Evolutionary conservation across 1,139 yeast species (phyloP).

Genomic region (Ogataea hybrid): DNA sequence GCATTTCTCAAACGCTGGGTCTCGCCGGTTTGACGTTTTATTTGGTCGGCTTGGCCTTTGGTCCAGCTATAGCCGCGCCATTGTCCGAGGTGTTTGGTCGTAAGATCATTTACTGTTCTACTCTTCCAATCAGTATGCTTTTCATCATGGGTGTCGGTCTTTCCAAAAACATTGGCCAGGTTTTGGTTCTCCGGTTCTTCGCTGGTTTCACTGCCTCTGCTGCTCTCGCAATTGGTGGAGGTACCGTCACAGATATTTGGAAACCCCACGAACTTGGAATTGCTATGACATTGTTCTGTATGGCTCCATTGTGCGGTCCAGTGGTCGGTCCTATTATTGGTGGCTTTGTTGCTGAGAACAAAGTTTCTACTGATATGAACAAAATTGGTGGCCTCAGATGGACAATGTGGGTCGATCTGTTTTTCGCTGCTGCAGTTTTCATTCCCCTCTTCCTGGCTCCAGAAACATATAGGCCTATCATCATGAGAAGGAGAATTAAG

Average conservation of each 20-base stretch:
- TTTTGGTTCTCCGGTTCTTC: conserved; percentile 71
- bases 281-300: conserved; percentile 69
- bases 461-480: conserved; percentile 66
- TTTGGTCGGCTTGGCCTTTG: conserved; percentile 66
- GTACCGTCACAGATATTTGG: conserved; percentile 78
- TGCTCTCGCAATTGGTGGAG: conserved; percentile 84
- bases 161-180: conserved; percentile 51
- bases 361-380: conserved; percentile 28
- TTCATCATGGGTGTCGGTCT: conserved; percentile 77
- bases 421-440: conserved; percentile 66
- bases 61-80: conserved; percentile 78
- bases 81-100: conserved; percentile 74
- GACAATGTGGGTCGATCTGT: conserved; percentile 74
- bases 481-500: conserved; percentile 55
- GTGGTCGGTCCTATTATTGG: conserved; percentile 82
- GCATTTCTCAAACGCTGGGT: conserved; percentile 55
- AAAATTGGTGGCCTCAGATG: conserved; percentile 60
- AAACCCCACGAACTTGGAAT: conserved; percentile 59
- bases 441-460: conserved; percentile 59
- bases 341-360: conserved; percentile 66
- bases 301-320: conserved; percentile 78
- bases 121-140: conserved; percentile 68
- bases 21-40: conserved; percentile 70
- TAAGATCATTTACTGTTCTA: conserved; percentile 54
- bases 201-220: conserved; percentile 84